Evolutionary conservation across 139 green algal species (phyloP), one percentile per base, ranked within the genome.

Genomic region (Monoraphidium neglectum): DNA sequence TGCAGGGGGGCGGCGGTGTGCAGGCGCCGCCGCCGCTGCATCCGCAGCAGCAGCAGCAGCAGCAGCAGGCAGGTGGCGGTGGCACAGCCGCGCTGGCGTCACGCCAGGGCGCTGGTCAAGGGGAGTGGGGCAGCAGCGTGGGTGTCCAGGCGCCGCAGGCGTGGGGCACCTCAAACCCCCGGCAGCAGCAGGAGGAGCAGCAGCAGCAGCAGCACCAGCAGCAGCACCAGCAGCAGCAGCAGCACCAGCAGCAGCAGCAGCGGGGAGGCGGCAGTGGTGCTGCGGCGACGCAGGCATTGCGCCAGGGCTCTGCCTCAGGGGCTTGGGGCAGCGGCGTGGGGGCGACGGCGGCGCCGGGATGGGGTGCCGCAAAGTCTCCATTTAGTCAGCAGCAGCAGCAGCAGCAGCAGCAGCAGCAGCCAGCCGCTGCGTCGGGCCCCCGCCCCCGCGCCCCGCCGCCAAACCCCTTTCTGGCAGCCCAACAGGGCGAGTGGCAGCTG

Each of bases 161-260:
- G 62, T 38, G 54, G 64, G 24, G 54, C 10, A n/a, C 32, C 10
- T 28, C 33, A 38, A 37, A 70, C 37, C 64, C 51, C 24, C 64
- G 54, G 36, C 24, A 57, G 38, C 2, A 18, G n/a, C 33, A 23
- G 35, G n/a, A 38, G 65, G 26, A 37, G 23, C 38, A 26, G 23
- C 23, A 38, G 38, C 65, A 40, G 35, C 65, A 57, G 43, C 56
- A 64, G 59, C n/a, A 65, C 30, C 59, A 73, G 67, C 46, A 73
- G 30, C 67, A 62, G 28, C 40, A 73, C 28, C 26, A 47, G 67
- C 67, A 73, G 46, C 24, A 43, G 37, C 66, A 36, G 40, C 38
- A 37, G 65, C 65, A 32, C 24, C 24, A 4, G 6, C 38, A 40
- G 66, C 18, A 60, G 66, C 37, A 60, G 38, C 66, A 66, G 18